Evolutionary conservation across 805 yeast genomes (phyloP).

Genomic region (Suhomyces kilbournensis): DNA sequence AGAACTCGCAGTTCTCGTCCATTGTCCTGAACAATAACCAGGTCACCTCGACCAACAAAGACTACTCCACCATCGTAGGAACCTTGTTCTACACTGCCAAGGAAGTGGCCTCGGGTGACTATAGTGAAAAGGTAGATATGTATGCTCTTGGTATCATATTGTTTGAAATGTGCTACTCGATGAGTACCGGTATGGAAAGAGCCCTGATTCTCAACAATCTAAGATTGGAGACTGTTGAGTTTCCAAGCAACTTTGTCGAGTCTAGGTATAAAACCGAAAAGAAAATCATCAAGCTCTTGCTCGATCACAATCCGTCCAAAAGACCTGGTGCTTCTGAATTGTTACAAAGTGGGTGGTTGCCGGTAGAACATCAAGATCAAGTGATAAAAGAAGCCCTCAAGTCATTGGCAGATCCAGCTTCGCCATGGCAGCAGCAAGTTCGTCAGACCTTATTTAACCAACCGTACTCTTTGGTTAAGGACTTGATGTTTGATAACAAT

Average conservation of each 20-base stretch:
- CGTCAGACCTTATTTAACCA: conserved; percentile 82
- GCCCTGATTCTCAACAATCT: conserved; percentile 66
- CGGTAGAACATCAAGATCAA: conserved; percentile 87
- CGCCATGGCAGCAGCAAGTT: conserved; percentile 93
- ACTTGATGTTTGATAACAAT: conserved; percentile 69
- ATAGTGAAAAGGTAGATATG: conserved; percentile 93
- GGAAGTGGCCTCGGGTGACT: conserved; percentile 78
- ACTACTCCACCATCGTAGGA: conserved; percentile 89
- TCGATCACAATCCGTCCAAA: conserved; percentile 74
- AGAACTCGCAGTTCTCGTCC: conserved; percentile 62
- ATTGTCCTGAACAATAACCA: conserved; percentile 39
- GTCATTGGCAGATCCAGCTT: conserved; percentile 82
- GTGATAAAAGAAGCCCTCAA: conserved; percentile 83
- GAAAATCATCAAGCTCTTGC: conserved; percentile 59
- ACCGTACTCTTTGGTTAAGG: conserved; percentile 81
- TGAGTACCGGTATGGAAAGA: conserved; percentile 93
- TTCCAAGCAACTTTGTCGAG: conserved; percentile 67
- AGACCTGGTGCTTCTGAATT: conserved; percentile 80
- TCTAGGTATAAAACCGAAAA: conserved; percentile 55
- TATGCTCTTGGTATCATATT: conserved; percentile 92
- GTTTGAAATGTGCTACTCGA: conserved; percentile 87
- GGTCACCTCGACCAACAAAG: conserved; percentile 48
- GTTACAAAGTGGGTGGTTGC: conserved; percentile 76
- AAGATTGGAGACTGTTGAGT: conserved; percentile 55
- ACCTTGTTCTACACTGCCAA: conserved; percentile 90